A percentile compares a stretch with the other conserved stretches of the same genome.
Conservation (phyloP, 345 rosid species). For the Brassica juncea region DNA sequence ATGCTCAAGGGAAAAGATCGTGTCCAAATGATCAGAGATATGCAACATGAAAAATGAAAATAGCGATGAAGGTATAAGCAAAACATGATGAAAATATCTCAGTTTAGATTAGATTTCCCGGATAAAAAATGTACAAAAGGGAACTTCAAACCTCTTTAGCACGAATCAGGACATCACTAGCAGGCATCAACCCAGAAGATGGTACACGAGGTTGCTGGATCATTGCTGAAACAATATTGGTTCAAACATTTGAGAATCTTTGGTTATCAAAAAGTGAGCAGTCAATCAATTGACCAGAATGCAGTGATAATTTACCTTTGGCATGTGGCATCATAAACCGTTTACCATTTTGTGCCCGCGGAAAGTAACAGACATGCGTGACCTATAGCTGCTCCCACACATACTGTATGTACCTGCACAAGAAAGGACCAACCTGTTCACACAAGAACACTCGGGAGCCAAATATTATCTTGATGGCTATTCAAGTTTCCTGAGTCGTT, state of each 20-base stretch:
- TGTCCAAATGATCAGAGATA: too few relatives aligned
- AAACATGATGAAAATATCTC: neutral
- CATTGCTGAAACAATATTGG: slow-evolving; percentile 57
- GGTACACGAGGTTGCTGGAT: slow-evolving; percentile 84
- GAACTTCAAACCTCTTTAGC: slow-evolving; percentile 73
- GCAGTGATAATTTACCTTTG: slow-evolving; percentile 50
- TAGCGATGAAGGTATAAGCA: neutral
- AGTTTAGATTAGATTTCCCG: neutral
- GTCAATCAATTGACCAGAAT: neutral
- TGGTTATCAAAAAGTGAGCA: slow-evolving; percentile 1
- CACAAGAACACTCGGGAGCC: slow-evolving; percentile 11
- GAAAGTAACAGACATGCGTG: slow-evolving; percentile 81
- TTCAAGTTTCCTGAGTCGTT: too few relatives aligned
- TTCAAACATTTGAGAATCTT: slow-evolving; percentile 19
- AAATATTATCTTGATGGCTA: too few relatives aligned
- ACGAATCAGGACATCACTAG: slow-evolving; percentile 79
- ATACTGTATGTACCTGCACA: slow-evolving; percentile 71
- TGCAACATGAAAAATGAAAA: too few relatives aligned
- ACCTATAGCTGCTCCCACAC: slow-evolving; percentile 78
- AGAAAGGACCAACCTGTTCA: slow-evolving; percentile 24
- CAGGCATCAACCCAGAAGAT: slow-evolving; percentile 82
- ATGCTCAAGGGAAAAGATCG: neutral
- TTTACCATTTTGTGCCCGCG: slow-evolving; percentile 79
- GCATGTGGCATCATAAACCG: slow-evolving; percentile 91
- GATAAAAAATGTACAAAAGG: neutral